Evolutionary conservation across 176 grass and related monocot species (phyloP), one percentile per base, ranked within the genome.

Genomic region (Thalia dealbata): DNA sequence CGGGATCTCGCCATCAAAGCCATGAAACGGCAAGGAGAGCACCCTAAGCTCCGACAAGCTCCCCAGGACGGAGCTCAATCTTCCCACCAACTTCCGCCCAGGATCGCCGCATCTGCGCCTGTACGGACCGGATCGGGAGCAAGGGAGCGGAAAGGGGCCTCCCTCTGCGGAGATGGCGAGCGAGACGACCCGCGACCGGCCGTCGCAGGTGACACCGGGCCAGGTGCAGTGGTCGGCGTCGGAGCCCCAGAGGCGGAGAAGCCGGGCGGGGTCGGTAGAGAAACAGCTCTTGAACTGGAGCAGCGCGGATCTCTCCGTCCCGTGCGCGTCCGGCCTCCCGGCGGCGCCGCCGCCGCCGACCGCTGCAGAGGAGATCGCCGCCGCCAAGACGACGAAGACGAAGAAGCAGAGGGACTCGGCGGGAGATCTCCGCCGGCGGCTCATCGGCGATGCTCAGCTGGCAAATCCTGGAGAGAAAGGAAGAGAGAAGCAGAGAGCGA

Each of bases 1-100:
- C 12, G 88, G 92, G 80, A 96, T 87, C 86, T 83, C 86, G 18
- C 88, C 86, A 42, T 79, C 64, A 62, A 96, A 87, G 72, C 73
- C 77, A 24, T 73, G 43, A 35, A 76, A 81, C 14, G 88, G 86
- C 51, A 89, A 74, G 10, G 80, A 89, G 61, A 91, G 79, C 19
- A 73, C 68, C 51, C 69, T 83, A 58, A 96, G 84, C 88, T 91
- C 86, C 28, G 71, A 74, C 42, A 96, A 83, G 59, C 75, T 73
- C 24, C 86, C 86, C 1, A 91, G 64, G 15, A 64, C 86, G 48
- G 83, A 51, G 30, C 63, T 79, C 10, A 96, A 79, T 68, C 67
- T 81, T 58, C 84, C 86, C 24, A 67, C 10, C 38, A 87, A 45
- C 64, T 75, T 73, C 18, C 51, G 52, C 6, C 15, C 19, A 50